A percentile compares a stretch with the other conserved stretches of the same genome.
phyloP scores from a whole-genome alignment of 257 asterid genomes.

The Solanum lignicaule region DNA sequence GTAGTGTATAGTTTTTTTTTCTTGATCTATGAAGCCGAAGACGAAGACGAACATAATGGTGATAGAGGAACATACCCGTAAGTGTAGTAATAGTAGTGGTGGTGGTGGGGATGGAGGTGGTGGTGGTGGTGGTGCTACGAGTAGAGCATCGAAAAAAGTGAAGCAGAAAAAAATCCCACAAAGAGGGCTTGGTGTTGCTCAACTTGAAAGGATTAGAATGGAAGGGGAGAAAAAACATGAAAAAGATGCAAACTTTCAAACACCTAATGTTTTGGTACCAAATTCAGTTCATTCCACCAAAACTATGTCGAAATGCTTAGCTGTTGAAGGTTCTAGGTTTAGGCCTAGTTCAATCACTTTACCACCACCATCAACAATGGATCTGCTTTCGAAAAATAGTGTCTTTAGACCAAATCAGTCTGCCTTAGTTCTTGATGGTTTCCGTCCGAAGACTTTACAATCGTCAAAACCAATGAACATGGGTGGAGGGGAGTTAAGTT shows the following conservation, averaged over 20 bases:
- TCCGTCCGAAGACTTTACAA: constrained; percentile 18
- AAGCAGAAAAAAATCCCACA: constrained; percentile 81
- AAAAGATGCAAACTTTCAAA: constrained; percentile 30
- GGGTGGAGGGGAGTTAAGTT: constrained; percentile 19
- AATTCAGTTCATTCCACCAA: constrained; percentile 17
- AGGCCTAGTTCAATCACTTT: constrained; percentile 21
- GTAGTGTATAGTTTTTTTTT: background rate
- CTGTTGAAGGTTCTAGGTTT: constrained; percentile 22
- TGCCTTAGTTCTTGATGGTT: constrained; percentile 21
- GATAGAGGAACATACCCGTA: constrained; percentile 40
- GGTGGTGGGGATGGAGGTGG: constrained; percentile 5
- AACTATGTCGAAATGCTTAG: constrained; percentile 14
- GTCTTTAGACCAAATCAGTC: constrained; percentile 13
- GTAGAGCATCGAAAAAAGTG: constrained; percentile 36
- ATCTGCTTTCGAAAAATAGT: constrained; percentile 28
- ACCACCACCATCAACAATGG: constrained; percentile 19
- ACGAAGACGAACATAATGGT: constrained; percentile 28
- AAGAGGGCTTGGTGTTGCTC: constrained; percentile 95
- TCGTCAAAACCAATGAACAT: constrained; percentile 21
- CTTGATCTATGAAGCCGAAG: constrained; percentile 25
- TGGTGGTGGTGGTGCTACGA: constrained; percentile 3
- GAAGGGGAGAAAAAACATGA: constrained; percentile 51
- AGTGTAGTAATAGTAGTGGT: constrained; percentile 21
- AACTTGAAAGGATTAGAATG: constrained; percentile 70
- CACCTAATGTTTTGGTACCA: constrained; percentile 20